Evolutionary conservation across 83 land plant genomes (phyloP), one percentile per base, ranked within the genome.

Genomic region (Picea engelmannii): DNA sequence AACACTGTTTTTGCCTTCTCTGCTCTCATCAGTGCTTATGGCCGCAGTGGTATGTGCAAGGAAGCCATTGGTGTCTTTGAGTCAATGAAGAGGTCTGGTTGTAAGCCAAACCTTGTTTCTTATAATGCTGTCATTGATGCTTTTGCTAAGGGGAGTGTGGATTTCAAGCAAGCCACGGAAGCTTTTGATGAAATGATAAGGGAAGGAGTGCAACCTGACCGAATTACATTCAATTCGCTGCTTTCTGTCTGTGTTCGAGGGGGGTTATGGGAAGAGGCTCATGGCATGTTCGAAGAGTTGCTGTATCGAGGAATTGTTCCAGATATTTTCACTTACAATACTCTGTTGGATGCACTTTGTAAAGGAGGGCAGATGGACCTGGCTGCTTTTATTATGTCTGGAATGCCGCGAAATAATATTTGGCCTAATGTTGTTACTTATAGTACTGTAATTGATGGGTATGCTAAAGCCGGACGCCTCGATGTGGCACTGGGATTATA

Each of bases 111-210:
- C 71, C 90, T 92, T 40, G 92, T 97, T 5, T 89, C 95, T 62
- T 97, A 94, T 78, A 97, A 97, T 86, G 87, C 95, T 8, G 83
- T 97, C 60, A 97, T 97, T 79, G 99, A 97, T 86, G 98, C 98
- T 3, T 97, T 98, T 84, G 95, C 90, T 10, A 97, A 95, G 84
- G 98, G 99, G 3, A 97, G 96, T 2, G 93, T 85, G 23, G 94
- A 93, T 18, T 85, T 90, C 67, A 84, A 83, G 15, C 80, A 84
- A 78, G 96, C 96, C 0, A 60, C 84, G 0, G 85, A 67, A 21
- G 80, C 94, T 40, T 94, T 95, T 75, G 87, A 94, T 64, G 97
- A 97, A 77, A 97, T 97, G 99, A 79, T 87, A 49, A 80, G 83
- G 68, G 86, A 87, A 73, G 97, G 97, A 42, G 88, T 98, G 16